Base-by-base conservation (phyloP, 805 yeast genomes). In the Spathaspora sp. region DNA sequence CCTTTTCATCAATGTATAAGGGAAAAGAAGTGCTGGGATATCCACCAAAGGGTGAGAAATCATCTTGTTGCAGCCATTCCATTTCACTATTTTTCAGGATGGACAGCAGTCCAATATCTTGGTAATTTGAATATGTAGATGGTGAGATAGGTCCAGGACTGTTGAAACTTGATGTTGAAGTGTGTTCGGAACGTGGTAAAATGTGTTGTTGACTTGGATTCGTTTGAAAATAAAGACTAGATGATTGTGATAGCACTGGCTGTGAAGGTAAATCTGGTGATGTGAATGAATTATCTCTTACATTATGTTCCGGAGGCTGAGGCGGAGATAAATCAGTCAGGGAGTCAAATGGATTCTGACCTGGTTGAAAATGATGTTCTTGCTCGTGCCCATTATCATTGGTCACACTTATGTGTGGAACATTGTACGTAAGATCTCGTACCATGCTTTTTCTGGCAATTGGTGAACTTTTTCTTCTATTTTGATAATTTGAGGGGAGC, bases 11-110 rank as follows among this genome's bases (percentile, higher is more conserved):
- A 56, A 93, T 83, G 59, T 81, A 85, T 52, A 93, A 73, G 1
- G 98, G 98, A 72, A 93, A 93, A 2, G 89, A 83, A 16, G 90
- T 78, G 8, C 96, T 96, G 0, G 99, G 98, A 68, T 89, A 93
- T 14, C 98, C 98, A 48, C 98, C 99, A 72, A 93, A 93, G 2
- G 98, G 99, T 46, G 88, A 82, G 57, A 85, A 84, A 61, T 87
- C 94, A 29, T 20, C 28, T 4, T 35, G 20, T 18, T 68, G 17
- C 16, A 18, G 44, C n/a, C 16, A 35, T 7, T n/a, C 18, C 17
- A n/a, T n/a, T 4, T 35, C 40, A n/a, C 40, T 35, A 35, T 9
- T 35, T 16, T 31, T 31, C 35, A 31, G 35, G 8, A 31, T 11
- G 8, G 12, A 8, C 35, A 35, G 40, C 40, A 35, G 16, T 3